These are phyloP conservation scores for Epithele typhae DNA, from an alignment of 768 basidiomycete genomes.

Conservation along the genomic window DNA sequence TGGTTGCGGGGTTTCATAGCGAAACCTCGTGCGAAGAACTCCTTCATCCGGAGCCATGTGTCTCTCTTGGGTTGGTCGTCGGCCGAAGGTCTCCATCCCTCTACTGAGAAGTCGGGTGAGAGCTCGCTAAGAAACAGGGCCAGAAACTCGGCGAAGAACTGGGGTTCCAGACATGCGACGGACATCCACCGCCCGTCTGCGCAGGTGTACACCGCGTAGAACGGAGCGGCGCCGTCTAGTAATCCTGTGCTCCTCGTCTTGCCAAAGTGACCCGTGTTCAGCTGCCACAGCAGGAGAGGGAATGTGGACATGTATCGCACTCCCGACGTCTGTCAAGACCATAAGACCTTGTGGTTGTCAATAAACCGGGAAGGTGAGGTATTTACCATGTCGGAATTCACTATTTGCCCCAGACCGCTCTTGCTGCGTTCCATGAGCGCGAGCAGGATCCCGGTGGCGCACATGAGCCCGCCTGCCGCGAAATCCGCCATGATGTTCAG, in stretches of 20 bases:
- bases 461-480: conserved; percentile 74
- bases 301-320: conserved; percentile 74
- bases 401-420: conserved; percentile 69
- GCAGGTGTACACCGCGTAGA: conserved; percentile 72
- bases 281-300: conserved; percentile 36
- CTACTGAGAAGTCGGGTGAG: conserved; percentile 37
- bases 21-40: conserved; percentile 66
- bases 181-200: conserved; percentile 73
- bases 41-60: conserved; percentile 53
- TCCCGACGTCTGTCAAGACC: conserved; percentile 75
- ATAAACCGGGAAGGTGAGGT: conserved; percentile 1
- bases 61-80: conserved; percentile 40
- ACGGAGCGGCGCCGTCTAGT: conserved; percentile 77
- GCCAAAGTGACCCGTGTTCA: conserved; percentile 3
- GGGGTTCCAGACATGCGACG: conserved; percentile 71
- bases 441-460: conserved; percentile 67
- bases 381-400: conserved; percentile 70
- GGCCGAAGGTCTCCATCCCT: conserved; percentile 52
- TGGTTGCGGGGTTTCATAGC: conserved; percentile 53
- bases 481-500: conserved; percentile 79
- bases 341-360: background rate
- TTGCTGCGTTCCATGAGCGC: conserved; percentile 64
- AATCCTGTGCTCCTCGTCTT: conserved; percentile 13
- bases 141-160: conserved; percentile 64
- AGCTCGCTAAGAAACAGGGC: conserved; percentile 48